Conservation (phyloP, 2,329 filamentous ascomycete genomes). For the Cercospora berteroae region DNA sequence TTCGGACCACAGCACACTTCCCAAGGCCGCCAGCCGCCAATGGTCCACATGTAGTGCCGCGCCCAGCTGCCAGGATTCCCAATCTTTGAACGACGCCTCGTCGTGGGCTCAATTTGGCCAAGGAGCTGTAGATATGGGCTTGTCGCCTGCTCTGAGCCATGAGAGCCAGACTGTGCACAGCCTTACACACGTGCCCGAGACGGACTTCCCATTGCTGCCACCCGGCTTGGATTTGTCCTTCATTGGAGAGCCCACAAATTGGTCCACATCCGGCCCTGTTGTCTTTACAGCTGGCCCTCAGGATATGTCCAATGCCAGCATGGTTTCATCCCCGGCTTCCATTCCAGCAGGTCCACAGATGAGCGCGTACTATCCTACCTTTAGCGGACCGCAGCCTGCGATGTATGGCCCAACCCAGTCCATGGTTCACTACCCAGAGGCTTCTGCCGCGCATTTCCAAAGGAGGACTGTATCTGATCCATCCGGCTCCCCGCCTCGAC, state of each 20-base stretch:
- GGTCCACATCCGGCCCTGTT: conserved; percentile 22
- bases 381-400: conserved; percentile 10
- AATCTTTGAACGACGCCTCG: conserved; percentile 22
- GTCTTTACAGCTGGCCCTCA: conserved; percentile 20
- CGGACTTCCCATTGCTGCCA: conserved; percentile 30
- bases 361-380: conserved; percentile 7
- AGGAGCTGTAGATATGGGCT: conserved; percentile 36
- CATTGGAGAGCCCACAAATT: conserved; percentile 26
- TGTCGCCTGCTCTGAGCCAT: conserved; percentile 39
- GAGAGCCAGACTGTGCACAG: conserved; percentile 38
- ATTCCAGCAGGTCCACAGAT: conserved; percentile 6
- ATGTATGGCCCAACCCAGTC: conserved; percentile 16
- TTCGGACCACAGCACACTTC: conserved; percentile 28
- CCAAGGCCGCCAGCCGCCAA: conserved; percentile 26
- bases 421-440: conserved; percentile 15
- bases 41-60: conserved; percentile 24
- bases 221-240: conserved; percentile 34
- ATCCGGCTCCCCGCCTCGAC: conserved; percentile 10
- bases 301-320: conserved; percentile 10
- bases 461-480: conserved; percentile 28
- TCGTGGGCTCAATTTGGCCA: conserved; percentile 28
- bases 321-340: conserved; percentile 13
- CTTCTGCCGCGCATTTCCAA: conserved; percentile 12
- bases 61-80: conserved; percentile 24
- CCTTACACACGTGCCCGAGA: conserved; percentile 33